Percentiles rank a stretch among this genome's conserved stretches.
These are phyloP conservation scores for Saturnispora kantuleensis DNA, from an alignment of 805 yeast species.

Conservation along the genomic window DNA sequence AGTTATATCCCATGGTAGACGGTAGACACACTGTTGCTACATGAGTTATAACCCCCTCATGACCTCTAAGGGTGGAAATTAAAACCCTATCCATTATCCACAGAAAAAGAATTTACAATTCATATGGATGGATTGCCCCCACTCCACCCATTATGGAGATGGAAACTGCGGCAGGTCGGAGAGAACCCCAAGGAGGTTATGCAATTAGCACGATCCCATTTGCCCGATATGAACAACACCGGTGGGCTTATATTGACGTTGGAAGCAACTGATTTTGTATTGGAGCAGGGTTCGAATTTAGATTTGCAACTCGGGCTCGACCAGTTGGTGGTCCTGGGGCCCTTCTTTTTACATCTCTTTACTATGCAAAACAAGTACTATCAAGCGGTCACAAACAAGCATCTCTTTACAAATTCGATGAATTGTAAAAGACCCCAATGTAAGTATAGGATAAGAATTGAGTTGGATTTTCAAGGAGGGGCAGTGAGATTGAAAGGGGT, in stretches of 20 bases:
- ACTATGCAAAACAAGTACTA: conserved; percentile 3
- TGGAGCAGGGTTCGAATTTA: background rate
- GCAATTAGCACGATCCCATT: background rate
- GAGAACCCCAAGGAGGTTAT: background rate
- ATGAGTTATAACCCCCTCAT: conserved; percentile 12
- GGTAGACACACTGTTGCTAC: conserved; percentile 7
- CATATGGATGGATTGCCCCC: background rate
- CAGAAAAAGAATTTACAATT: background rate
- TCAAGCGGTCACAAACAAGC: background rate
- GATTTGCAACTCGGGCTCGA: background rate
- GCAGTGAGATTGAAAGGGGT: background rate
- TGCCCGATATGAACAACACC: background rate
- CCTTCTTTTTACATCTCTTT: conserved; percentile 1
- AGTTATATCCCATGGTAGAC: conserved; percentile 1
- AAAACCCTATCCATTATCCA: conserved; percentile 19
- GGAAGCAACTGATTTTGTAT: background rate
- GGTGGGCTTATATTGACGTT: background rate
- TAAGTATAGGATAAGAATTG: background rate
- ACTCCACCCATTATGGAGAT: conserved; percentile 5
- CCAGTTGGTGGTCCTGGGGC: background rate
- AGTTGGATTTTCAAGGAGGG: background rate
- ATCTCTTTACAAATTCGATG: background rate
- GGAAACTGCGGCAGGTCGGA: background rate
- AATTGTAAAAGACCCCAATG: conserved; percentile 2
- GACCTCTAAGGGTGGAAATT: conserved; percentile 28